phyloP scores from a whole-genome alignment of 768 basidiomycete species.

The Steccherinum ochraceum region DNA sequence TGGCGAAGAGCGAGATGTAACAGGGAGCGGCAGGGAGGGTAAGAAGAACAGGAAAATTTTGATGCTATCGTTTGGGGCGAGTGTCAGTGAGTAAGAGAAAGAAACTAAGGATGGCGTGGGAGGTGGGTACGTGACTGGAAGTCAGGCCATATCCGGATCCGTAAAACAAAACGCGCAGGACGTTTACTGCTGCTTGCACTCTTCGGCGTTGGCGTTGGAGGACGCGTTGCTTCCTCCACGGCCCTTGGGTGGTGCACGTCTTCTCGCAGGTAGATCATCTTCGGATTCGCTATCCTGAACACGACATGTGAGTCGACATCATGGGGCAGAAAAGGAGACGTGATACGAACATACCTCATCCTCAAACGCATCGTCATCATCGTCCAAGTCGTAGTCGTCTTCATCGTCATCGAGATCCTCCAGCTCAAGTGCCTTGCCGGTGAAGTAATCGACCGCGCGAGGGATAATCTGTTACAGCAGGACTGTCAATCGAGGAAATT shows the following conservation, averaged over 20 bases:
- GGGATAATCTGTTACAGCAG: constrained; percentile 68
- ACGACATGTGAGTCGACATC: constrained; percentile 4
- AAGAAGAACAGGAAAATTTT: background rate
- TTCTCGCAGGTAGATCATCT: constrained; percentile 51
- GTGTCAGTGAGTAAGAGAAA: background rate
- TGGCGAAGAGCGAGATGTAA: background rate
- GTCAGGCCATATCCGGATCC: background rate
- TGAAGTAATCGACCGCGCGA: constrained; percentile 95
- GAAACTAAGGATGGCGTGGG: background rate
- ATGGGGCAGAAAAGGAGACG: constrained; percentile 5
- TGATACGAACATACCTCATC: constrained; percentile 34
- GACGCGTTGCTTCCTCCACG: constrained; percentile 33
- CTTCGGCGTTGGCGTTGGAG: constrained; percentile 65
- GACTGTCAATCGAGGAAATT: constrained; percentile 4
- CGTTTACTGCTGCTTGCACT: constrained; percentile 86
- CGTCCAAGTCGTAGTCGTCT: constrained; percentile 52
- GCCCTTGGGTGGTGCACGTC: constrained; percentile 54
- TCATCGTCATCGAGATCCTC: constrained; percentile 55
- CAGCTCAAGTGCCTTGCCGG: constrained; percentile 89
- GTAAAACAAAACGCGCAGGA: too few relatives aligned
- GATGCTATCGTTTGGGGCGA: background rate
- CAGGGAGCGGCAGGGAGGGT: background rate
- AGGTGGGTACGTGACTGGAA: background rate
- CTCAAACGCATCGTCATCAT: constrained; percentile 49
- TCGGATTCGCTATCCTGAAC: constrained; percentile 67